Evolutionary conservation across 306 rosid genomes (phyloP), one percentile per base, ranked within the genome.

Genomic region (Gynostemma pentaphyllum): DNA sequence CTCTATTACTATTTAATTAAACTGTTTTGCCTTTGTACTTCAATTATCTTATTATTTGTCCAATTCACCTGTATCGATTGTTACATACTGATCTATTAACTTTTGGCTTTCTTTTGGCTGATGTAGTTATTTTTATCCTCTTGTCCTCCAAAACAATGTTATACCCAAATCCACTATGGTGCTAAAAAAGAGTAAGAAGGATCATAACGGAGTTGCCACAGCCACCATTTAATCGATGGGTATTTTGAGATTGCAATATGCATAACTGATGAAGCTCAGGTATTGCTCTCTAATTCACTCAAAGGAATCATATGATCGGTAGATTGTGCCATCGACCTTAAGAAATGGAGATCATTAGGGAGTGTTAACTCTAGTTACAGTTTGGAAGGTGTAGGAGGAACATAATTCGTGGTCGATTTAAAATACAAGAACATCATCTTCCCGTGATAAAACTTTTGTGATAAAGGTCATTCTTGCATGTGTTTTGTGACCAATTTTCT

Each of bases 101-200:
- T n/a, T n/a, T n/a, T n/a, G n/a, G n/a, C n/a, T n/a, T n/a, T n/a
- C n/a, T n/a, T n/a, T n/a, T n/a, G n/a, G n/a, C n/a, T n/a, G n/a
- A n/a, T n/a, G n/a, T n/a, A n/a, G n/a, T n/a, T n/a, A n/a, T n/a
- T n/a, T n/a, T n/a, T n/a, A n/a, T n/a, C n/a, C n/a, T n/a, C n/a
- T n/a, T n/a, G n/a, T n/a, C n/a, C n/a, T n/a, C n/a, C n/a, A n/a
- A n/a, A n/a, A n/a, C n/a, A n/a, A n/a, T n/a, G n/a, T n/a, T n/a
- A n/a, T n/a, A n/a, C n/a, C n/a, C n/a, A n/a, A n/a, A n/a, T n/a
- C n/a, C n/a, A n/a, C 99, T 1, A 73, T 64, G 68, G 59, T 82
- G 77, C 81, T 94, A 12, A 94, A 94, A 82, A 94, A 80, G 83
- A 86, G 94, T 73, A 86, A 88, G 82, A 92, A 70, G 74, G 80